A percentile compares a stretch with the other conserved stretches of the same genome.
Evolutionary conservation across 345 rosid genomes (phyloP).

Genomic region (Eucalyptus marginata): DNA sequence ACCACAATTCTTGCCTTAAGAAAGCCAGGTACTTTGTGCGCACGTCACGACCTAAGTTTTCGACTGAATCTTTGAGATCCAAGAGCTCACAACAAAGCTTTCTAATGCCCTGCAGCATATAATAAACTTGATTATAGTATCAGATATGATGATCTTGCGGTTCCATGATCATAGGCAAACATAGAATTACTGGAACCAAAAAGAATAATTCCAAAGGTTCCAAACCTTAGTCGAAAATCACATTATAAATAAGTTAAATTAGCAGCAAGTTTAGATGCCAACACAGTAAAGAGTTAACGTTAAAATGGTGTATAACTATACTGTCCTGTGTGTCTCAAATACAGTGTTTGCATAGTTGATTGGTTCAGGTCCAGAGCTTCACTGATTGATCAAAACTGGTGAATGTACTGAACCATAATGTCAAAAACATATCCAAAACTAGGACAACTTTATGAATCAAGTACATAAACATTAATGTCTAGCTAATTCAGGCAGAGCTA

Average conservation of each 20-base stretch:
- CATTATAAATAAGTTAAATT: neutral
- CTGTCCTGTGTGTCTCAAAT: neutral
- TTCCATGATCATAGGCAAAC: neutral
- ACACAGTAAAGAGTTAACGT: neutral
- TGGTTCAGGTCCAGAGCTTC: neutral
- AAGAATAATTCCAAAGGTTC: neutral
- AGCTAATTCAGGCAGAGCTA: neutral
- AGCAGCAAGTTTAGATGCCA: neutral
- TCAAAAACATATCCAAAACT: neutral
- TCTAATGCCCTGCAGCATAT: slow-evolving; percentile 71
- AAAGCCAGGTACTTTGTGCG: slow-evolving; percentile 76
- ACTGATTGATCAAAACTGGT: neutral
- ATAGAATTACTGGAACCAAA: neutral
- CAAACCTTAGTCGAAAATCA: neutral
- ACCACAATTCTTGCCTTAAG: slow-evolving; percentile 33
- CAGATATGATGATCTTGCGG: neutral
- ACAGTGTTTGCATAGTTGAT: neutral
- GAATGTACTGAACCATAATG: neutral
- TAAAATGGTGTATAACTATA: neutral
- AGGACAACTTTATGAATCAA: neutral
- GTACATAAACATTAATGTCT: neutral
- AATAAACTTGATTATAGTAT: neutral
- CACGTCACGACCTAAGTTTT: slow-evolving; percentile 74
- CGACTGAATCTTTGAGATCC: slow-evolving; percentile 96
- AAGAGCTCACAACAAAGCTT: slow-evolving; percentile 90